Base-by-base conservation (phyloP, 2,329 filamentous ascomycete species). In the Pestalotiopsis sp. region DNA sequence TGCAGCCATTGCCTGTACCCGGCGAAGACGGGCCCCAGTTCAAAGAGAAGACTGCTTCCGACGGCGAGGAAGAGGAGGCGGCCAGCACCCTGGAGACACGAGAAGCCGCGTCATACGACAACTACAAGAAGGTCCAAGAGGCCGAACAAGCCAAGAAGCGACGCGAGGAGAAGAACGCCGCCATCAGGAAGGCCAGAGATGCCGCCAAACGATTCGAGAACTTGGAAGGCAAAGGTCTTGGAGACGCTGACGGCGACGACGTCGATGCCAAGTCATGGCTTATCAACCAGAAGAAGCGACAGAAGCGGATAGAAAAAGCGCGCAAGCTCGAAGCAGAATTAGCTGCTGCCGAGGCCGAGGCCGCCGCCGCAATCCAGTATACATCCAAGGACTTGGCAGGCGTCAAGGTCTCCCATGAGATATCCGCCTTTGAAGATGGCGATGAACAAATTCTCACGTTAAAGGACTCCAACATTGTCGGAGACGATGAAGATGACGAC, bases 391-490 rank as follows among this genome's bases (percentile, higher is more conserved):
- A 98, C 77, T 85, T 98, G 63, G 92, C 94, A 0, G 96, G 95
- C 49, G 91, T 99, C 74, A 96, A 93, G 78, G 95, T 99, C 66
- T 95, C 91, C 4, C 96, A 99, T 78, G 94, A 97, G 78, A 81
- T 95, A 69, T 89, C 89, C 4, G 89, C 93, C 25, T 95, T 99
- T 71, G 90, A 93, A 27, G 93, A 94, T 66, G 92, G 89, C 20
- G 91, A 93, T 69, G 95, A 97, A 69, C 94, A 98, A 77, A 90
- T 99, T 39, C 84, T 99, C 66, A 98, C 95, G 0, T 87, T 99
- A n/a, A 98, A 97, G 77, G 96, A 99, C 80, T 89, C 92, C 1
- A 93, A 93, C 1, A 93, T 99, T 67, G 89, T 94, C 63, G 77
- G 72, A n/a, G 90, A 93, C 69, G 91, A 93, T 39, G 93, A 95